phyloP scores from a whole-genome alignment of 768 basidiomycete genomes.

The Amanita thiersii region DNA sequence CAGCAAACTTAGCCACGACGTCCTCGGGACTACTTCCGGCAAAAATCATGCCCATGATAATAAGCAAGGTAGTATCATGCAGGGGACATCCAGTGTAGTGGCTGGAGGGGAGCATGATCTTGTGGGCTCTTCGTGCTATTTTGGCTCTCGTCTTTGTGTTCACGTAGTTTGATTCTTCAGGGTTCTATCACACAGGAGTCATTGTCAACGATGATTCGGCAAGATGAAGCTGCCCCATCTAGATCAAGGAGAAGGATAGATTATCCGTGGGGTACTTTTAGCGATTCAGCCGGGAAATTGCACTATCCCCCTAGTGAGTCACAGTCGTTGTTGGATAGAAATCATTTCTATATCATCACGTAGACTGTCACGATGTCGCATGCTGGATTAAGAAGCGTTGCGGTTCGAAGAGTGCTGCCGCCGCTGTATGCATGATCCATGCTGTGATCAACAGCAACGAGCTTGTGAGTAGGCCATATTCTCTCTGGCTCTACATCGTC shows the following conservation, averaged over 20 bases:
- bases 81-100: background rate
- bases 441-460: conserved; percentile 62
- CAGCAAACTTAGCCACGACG: conserved; percentile 13
- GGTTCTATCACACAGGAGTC: conserved; percentile 70
- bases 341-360: background rate
- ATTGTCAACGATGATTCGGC: conserved; percentile 63
- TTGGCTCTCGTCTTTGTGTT: background rate
- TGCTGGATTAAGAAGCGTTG: conserved; percentile 53
- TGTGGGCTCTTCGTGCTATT: too few species aligned
- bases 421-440: conserved; percentile 66
- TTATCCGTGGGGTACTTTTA: conserved; percentile 29
- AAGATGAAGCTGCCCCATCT: conserved; percentile 57
- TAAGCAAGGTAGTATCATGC: background rate
- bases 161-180: conserved; percentile 27
- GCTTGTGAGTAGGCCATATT: conserved; percentile 23
- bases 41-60: too few species aligned
- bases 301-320: conserved; percentile 52
- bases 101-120: conserved; percentile 1
- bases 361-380: conserved; percentile 52
- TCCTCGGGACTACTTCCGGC: too few species aligned
- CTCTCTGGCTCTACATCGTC: conserved; percentile 4
- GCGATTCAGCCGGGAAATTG: conserved; percentile 40
- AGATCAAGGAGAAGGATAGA: conserved; percentile 51
- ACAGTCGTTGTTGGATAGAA: background rate
- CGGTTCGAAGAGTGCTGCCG: conserved; percentile 46